Evolutionary conservation across 495 filamentous ascomycete species (phyloP), one percentile per base, ranked within the genome.

Genomic region (Hypoxylon intermedium): DNA sequence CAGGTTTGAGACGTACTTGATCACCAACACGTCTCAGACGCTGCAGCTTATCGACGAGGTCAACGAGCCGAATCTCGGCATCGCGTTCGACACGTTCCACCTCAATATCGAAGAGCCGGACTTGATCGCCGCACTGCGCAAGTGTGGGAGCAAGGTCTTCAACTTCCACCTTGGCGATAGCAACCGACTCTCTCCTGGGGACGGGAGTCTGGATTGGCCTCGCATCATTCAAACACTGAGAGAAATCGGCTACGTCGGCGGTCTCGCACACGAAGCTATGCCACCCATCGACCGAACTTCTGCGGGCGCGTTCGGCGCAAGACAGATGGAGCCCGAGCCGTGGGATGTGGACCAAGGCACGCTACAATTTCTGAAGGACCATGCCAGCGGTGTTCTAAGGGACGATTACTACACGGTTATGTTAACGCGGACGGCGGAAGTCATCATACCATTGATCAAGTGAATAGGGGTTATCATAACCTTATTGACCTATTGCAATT

Each of bases 21-120:
- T 69, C 15, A 69, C 60, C 33, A 60, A 65, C 6, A 61, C 33
- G 12, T 65, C 67, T 12, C 66, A 69, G 26, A 47, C 58, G 15
- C 46, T 71, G 11, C 53, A 60, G 24, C 54, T 69, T 5, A 58
- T 65, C 26, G 45, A 69, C 4, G 63, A 63, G 24, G 66, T 52
- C 6, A 52, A 56, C 16, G 20, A 56, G 24, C 47, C 56, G 21
- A 57, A 65, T 34, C 40, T 69, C 15, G 68, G 68, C 1, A 47
- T 71, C 42, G 67, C 62, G 2, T 71, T 67, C 20, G 66, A 71
- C 45, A 44, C 68, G 3, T 71, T 71, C 36, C 68, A 71, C 18
- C 30, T 71, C 11, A 64, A 61, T 9, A 58, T 71, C 5, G 68
- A 71, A 44, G 68, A 71, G 18, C 60, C 63, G 3, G 54, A 71